These are phyloP conservation scores for Hypomyces rosellus DNA, from an alignment of 2,329 filamentous ascomycete species.

Conservation along the genomic window DNA sequence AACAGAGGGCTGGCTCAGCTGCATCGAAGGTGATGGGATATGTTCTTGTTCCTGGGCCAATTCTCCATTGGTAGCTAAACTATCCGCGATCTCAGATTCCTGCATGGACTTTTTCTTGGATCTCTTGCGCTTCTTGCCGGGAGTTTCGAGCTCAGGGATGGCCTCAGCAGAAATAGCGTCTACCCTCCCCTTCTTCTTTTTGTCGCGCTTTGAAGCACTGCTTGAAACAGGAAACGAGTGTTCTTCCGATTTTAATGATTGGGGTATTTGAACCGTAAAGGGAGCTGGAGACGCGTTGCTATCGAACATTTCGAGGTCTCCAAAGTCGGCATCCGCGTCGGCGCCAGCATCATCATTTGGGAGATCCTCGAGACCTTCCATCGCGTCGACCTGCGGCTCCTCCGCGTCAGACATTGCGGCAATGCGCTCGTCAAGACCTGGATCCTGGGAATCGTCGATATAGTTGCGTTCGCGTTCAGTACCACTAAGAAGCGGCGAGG, in stretches of 20 bases:
- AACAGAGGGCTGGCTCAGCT: not conserved
- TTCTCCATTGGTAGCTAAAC: conserved; percentile 1
- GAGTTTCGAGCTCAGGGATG: conserved; percentile 13
- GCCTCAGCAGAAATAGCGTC: conserved; percentile 8
- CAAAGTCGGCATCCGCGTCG: conserved; percentile 27
- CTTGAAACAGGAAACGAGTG: conserved; percentile 12
- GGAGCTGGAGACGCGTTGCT: conserved; percentile 28
- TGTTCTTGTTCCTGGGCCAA: not conserved
- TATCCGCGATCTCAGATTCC: conserved; percentile 7
- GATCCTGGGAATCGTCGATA: conserved; percentile 14
- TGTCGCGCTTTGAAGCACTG: conserved; percentile 27
- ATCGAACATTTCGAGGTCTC: conserved; percentile 32
- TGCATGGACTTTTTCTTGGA: conserved; percentile 19
- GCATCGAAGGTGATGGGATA: not conserved
- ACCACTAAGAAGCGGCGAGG: conserved; percentile 4
- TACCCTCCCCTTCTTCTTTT: conserved; percentile 21
- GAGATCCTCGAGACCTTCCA: conserved; percentile 22
- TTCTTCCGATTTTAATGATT: conserved; percentile 25
- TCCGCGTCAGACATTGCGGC: conserved; percentile 20
- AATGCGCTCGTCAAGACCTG: conserved; percentile 10
- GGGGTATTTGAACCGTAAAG: conserved; percentile 27
- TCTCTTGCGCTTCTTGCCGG: conserved; percentile 20
- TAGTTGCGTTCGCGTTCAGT: conserved; percentile 11
- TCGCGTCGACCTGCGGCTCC: conserved; percentile 18
- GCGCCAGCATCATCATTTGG: conserved; percentile 16